Base-by-base conservation (phyloP, 768 basidiomycete species). In the Pleurotus sapidus region DNA sequence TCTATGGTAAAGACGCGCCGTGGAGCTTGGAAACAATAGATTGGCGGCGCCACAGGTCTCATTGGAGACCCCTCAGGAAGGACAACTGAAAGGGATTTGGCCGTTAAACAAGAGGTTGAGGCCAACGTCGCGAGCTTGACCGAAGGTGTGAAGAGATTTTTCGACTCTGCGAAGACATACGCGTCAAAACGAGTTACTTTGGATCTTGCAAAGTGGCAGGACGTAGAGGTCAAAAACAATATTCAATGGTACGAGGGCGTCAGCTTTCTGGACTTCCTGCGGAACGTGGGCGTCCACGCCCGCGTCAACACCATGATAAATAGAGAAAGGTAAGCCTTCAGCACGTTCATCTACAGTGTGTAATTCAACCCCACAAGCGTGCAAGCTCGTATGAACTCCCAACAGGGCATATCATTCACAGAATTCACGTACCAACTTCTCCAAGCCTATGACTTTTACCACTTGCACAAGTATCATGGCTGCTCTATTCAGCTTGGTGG, bases 381-480 rank as follows among this genome's bases (percentile, higher is more conserved):
- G 38, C 88, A 88, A 58, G 82, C 84, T 25, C 88, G 96, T 24
- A 77, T 98, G 55, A 74, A 77, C 5, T 86, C 91, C 0, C 85
- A 88, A 60, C 83, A 87, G 63, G 96, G 96, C 46, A 88, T 98
- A 59, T 97, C 95, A n/a, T 99, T 96, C 75, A 94, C 95, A 17
- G 97, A 99, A 69, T 98, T 99, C 73, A 87, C 92, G 3, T 99
- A 99, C 70, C 97, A 99, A 66, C 84, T 99, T 20, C 80, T 99
- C 24, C 97, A 99, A 74, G 97, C 94, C 9, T 92, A 95, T 72
- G 97, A 99, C 72, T 99, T 97, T 72, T 82, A 88, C 62, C 77
- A 86, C 63, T 79, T 99, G 7, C 74, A 89, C 68, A 77, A 78
- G 61, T 69, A 79, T 18, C 76, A 82, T 53, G 77, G 77, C 3